Evolutionary conservation across 768 basidiomycete species (phyloP).

Genomic region (Lentinus brumalis): DNA sequence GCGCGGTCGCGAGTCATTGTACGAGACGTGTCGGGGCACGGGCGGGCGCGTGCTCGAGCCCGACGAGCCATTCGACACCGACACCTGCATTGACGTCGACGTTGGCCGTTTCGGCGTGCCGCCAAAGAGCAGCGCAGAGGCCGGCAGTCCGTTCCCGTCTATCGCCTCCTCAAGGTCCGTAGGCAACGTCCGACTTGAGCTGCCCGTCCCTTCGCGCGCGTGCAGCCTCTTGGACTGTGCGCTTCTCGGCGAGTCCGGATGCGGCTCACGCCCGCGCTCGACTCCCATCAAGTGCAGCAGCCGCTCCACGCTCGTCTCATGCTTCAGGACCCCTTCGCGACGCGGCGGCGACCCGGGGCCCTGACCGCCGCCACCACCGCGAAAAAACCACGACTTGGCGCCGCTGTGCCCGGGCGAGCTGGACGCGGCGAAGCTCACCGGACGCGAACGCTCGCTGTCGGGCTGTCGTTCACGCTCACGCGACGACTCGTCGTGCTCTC

Average conservation of each 20-base stretch:
- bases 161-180: conserved; percentile 18
- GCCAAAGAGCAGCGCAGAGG: conserved; percentile 19
- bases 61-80: conserved; percentile 11
- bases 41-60: conserved; percentile 21
- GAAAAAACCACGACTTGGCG: conserved; percentile 53
- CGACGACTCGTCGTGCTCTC: conserved; percentile 20
- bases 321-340: conserved; percentile 28
- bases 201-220: conserved; percentile 20
- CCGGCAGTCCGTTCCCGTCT: conserved; percentile 16
- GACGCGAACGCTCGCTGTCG: conserved; percentile 17
- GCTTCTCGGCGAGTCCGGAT: conserved; percentile 24
- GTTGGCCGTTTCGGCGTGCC: conserved; percentile 38
- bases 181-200: conserved; percentile 32
- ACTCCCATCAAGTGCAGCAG: conserved; percentile 30
- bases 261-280: conserved; percentile 18
- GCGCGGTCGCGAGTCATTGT: conserved; percentile 19
- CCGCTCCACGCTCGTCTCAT: conserved; percentile 35
- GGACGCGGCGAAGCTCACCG: conserved; percentile 21
- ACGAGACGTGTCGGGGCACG: conserved; percentile 32
- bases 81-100: conserved; percentile 48
- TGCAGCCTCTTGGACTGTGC: conserved; percentile 18
- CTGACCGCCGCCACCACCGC: conserved; percentile 43
- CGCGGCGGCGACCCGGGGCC: conserved; percentile 47
- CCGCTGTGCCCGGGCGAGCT: conserved; percentile 26
- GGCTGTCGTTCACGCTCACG: conserved; percentile 15